A percentile compares a stretch with the other conserved stretches of the same genome.
These are phyloP conservation scores for Globisporangium paroecandrum DNA, from an alignment of 352 stramenopile species.

Conservation along the genomic window DNA sequence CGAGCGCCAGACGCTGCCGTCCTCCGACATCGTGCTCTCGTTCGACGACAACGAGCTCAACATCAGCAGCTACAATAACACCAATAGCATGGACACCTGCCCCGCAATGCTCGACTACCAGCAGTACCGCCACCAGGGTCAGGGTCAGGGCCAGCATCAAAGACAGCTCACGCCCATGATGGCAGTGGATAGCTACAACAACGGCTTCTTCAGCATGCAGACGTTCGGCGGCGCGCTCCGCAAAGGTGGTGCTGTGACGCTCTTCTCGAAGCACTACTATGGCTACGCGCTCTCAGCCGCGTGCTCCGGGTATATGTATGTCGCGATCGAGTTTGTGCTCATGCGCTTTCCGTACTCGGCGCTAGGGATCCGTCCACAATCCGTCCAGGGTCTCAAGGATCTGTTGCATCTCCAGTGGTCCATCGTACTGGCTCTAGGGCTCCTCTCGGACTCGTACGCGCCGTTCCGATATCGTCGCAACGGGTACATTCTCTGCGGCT, in stretches of 20 bases:
- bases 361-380: conserved; percentile 13
- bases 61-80: background rate
- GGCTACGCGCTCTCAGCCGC: conserved; percentile 17
- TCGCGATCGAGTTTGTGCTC: conserved; percentile 14
- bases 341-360: conserved; percentile 10
- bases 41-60: conserved; percentile 3
- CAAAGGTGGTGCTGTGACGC: conserved; percentile 12
- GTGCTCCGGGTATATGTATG: conserved; percentile 16
- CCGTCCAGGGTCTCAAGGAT: conserved; percentile 16
- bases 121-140: background rate
- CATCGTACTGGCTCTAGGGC: conserved; percentile 28
- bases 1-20: background rate
- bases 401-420: conserved; percentile 32
- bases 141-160: background rate
- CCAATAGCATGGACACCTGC: background rate
- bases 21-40: conserved; percentile 13
- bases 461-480: conserved; percentile 41
- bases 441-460: conserved; percentile 31
- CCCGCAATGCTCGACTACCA: conserved; percentile 11
- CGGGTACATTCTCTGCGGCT: conserved; percentile 70
- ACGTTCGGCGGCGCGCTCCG: conserved; percentile 56
- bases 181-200: conserved; percentile 17
- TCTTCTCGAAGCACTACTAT: conserved; percentile 13
- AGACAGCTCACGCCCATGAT: conserved; percentile 18
- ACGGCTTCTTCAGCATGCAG: conserved; percentile 63